Base-by-base conservation (phyloP, 2,329 filamentous ascomycete species). In the Aspergillus unguis region DNA sequence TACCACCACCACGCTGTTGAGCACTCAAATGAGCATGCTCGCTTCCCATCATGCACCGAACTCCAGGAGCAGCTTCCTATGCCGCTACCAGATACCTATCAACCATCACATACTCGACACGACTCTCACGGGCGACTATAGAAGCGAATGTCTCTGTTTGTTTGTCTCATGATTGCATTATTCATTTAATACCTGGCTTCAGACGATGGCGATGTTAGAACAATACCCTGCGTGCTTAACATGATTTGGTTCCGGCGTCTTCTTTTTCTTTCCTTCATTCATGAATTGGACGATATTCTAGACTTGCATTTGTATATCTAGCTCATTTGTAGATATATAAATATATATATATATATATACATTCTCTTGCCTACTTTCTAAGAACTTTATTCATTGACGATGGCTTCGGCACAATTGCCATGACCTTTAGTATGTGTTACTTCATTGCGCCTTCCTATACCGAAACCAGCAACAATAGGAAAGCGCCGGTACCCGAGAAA, bases 41-140 rank as follows among this genome's bases (percentile, higher is more conserved):
- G 43, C 25, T 51, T 51, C 31, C 48, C 57, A 10, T 65, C 44
- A 26, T 64, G 48, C 55, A 59, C n/a, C 43, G 52, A 6, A 52
- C 60, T 69, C 9, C 64, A 64, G 26, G 62, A 67, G 47, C 62
- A 66, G 33, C 58, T 57, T 1, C 66, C 66, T 4, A 68, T 69
- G 27, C 65, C 66, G 33, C 58, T 70, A 38, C 63, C 65, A 2
- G 66, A 69, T 17, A 51, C 63, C 10, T 68, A 66, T 44, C 60
- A 63, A 41, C 61, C 65, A 29, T 60, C 65, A 28, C 60, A 66
- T 17, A 58, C 58, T 1, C 60, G 62, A 29, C 59, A 63, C 28
- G 61, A 61, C 41, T 55, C 47, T 28, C 61, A 58, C 10, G 33
- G 37, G 26, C 50, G 32, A 28, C 33, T 37, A 35, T 56, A 52